Evolutionary conservation across 768 basidiomycete genomes (phyloP).

Genomic region (Rhizopogon rudus): DNA sequence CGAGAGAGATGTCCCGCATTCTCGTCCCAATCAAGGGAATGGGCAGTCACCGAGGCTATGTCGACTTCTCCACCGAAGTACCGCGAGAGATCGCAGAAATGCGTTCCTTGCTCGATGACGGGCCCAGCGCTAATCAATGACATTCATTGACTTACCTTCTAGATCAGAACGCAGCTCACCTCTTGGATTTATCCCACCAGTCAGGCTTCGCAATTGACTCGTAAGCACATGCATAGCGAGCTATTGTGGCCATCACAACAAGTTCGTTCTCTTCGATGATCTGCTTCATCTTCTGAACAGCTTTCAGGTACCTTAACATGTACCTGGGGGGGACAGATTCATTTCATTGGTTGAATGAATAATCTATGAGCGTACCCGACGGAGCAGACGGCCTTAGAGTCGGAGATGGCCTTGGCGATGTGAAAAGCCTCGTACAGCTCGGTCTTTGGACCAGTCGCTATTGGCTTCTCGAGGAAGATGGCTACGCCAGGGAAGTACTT

Average conservation of each 20-base stretch:
- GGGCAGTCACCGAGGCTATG: conserved; percentile 71
- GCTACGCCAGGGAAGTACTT: conserved; percentile 84
- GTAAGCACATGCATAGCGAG: conserved; percentile 90
- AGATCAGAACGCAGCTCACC: conserved; percentile 30
- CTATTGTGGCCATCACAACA: conserved; percentile 93
- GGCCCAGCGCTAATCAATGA: conserved; percentile 54
- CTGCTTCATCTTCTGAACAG: conserved; percentile 94
- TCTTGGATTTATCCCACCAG: conserved; percentile 94
- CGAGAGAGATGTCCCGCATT: conserved; percentile 81
- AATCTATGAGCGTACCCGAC: conserved; percentile 59
- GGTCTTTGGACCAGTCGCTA: conserved; percentile 71
- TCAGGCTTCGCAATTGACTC: conserved; percentile 74
- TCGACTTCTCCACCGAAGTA: conserved; percentile 98
- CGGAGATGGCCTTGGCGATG: conserved; percentile 67
- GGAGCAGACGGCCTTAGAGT: conserved; percentile 75
- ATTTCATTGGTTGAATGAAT: background rate
- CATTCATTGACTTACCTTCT: background rate
- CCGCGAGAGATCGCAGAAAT: conserved; percentile 95
- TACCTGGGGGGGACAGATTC: conserved; percentile 42
- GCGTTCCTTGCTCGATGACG: conserved; percentile 89
- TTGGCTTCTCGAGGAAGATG: conserved; percentile 91
- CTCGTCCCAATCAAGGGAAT: conserved; percentile 92
- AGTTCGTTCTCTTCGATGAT: conserved; percentile 93
- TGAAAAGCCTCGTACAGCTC: conserved; percentile 66
- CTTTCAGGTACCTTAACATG: conserved; percentile 92